phyloP scores from a whole-genome alignment of 2,329 filamentous ascomycete genomes.

The Magnaporthiopsis rhizophila region DNA sequence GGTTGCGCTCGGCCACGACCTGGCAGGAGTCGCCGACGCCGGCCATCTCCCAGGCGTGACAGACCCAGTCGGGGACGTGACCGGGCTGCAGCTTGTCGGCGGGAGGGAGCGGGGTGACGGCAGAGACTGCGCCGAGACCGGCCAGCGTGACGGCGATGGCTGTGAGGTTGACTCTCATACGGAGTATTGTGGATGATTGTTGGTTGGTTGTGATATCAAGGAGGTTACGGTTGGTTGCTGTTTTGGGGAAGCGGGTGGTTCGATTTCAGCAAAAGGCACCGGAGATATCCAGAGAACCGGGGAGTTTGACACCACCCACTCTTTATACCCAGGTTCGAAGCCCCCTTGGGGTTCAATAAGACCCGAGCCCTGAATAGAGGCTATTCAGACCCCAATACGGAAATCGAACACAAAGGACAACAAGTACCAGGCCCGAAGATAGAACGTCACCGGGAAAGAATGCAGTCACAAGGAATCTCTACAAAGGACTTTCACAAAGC shows the following conservation, averaged over 20 bases:
- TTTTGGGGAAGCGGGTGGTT: not conserved
- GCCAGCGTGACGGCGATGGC: not conserved
- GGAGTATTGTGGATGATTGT: not conserved
- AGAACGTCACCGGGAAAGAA: not conserved
- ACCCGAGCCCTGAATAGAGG: not conserved
- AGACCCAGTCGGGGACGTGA: not conserved
- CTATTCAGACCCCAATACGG: not conserved
- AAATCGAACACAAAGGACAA: not conserved
- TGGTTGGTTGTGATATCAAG: not conserved
- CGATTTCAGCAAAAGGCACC: no score
- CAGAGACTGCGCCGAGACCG: not conserved
- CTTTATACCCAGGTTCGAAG: not conserved
- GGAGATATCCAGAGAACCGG: no score
- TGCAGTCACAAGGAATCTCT: not conserved
- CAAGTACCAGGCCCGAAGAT: not conserved
- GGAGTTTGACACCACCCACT: no score
- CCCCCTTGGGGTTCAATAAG: not conserved
- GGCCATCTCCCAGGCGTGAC: not conserved
- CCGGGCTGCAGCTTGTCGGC: not conserved
- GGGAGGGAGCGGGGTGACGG: not conserved
- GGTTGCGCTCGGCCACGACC: not conserved
- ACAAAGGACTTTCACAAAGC: not conserved
- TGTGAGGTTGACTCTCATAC: not conserved
- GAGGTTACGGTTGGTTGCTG: not conserved
- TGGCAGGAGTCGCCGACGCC: conserved; percentile 1